phyloP scores from a whole-genome alignment of 257 asterid species.

The Forsythia suspensa region DNA sequence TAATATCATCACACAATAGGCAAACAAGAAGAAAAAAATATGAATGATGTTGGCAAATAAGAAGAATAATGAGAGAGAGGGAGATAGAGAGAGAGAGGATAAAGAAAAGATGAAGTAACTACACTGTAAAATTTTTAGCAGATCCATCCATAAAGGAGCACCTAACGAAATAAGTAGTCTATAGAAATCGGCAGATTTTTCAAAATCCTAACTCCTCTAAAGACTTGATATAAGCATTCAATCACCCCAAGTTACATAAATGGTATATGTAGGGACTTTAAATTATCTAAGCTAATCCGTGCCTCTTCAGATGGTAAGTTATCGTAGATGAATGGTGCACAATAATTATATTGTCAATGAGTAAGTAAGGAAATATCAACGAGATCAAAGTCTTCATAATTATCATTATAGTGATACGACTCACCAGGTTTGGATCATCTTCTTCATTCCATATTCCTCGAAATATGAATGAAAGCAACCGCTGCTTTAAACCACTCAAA shows the following conservation, averaged over 20 bases:
- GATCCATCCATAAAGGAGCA: not conserved
- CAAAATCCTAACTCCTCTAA: not conserved
- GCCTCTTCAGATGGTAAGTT: not conserved
- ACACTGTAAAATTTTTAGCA: not conserved
- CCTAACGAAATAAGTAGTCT: not conserved
- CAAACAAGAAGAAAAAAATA: not conserved
- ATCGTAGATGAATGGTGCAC: not conserved
- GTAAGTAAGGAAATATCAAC: not conserved
- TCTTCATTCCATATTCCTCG: constrained; percentile 95
- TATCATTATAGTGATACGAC: constrained; percentile 25
- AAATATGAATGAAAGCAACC: constrained; percentile 89
- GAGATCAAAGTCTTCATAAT: constrained; percentile 11
- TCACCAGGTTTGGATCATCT: constrained; percentile 71
- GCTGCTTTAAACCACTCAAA: constrained; percentile 86
- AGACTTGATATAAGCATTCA: not conserved
- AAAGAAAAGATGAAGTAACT: not conserved
- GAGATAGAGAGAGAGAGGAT: not conserved
- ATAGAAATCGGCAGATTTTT: not conserved
- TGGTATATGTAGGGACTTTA: not conserved
- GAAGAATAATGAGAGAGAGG: not conserved
- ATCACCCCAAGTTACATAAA: not conserved
- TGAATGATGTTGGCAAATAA: not conserved
- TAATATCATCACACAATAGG: not conserved
- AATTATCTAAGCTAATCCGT: not conserved
- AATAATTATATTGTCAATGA: not conserved